Percentiles rank a stretch among this genome's conserved stretches.
Conservation (phyloP, 1,284 basidiomycete species). For the Cryptococcus sp. region DNA sequence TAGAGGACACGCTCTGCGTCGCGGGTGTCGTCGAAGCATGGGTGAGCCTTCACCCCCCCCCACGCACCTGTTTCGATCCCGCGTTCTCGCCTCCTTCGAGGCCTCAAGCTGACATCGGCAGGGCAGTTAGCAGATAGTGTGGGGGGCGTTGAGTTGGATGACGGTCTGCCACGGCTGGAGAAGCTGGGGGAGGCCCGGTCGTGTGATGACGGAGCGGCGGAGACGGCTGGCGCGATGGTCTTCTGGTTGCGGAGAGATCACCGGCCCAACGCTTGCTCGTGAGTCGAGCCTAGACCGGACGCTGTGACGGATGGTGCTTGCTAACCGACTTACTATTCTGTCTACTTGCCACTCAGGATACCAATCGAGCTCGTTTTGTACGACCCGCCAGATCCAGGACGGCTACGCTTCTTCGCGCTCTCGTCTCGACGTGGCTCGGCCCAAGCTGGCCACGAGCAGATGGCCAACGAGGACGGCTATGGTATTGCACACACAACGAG, state of each 20-base stretch:
- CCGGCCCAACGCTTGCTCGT: constrained; percentile 18
- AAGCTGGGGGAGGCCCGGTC: constrained; percentile 1
- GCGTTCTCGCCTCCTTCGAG: not conserved
- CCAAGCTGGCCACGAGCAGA: not conserved
- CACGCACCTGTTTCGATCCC: not conserved
- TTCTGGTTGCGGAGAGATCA: constrained; percentile 4
- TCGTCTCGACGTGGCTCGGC: too few relatives aligned
- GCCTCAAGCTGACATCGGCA: not conserved
- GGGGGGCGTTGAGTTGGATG: not conserved
- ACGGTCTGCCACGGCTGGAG: not conserved
- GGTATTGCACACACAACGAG: not conserved
- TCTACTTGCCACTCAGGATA: too few relatives aligned
- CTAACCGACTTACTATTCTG: too few relatives aligned
- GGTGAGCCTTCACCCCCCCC: constrained; percentile 3
- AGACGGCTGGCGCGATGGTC: not conserved
- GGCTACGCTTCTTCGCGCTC: constrained; percentile 25
- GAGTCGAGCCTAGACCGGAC: not conserved
- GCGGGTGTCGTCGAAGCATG: constrained; percentile 25
- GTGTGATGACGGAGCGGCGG: not conserved
- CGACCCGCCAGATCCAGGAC: constrained; percentile 29
- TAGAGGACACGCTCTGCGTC: constrained; percentile 22
- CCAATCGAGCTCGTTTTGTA: constrained; percentile 26
- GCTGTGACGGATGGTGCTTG: too few relatives aligned
- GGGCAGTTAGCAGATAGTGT: not conserved
- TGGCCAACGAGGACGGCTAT: constrained; percentile 8